Evolutionary conservation across 805 yeast genomes (phyloP).

Genomic region (Saturnispora halmiae): DNA sequence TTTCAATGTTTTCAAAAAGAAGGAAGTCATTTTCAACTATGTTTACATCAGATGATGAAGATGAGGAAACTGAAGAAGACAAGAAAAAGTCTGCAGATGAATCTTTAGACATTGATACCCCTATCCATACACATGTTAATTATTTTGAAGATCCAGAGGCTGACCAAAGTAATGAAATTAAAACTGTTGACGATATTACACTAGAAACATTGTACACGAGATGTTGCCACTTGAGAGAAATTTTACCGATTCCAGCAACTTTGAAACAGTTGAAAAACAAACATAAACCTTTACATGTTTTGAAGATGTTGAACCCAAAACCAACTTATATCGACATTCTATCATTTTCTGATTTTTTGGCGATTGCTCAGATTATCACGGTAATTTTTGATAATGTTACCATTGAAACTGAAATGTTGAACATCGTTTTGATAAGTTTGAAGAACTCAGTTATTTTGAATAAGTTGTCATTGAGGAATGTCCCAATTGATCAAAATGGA

Average conservation of each 20-base stretch:
- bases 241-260: slow-evolving; percentile 42
- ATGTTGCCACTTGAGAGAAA: slow-evolving; percentile 42
- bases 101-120: slow-evolving; percentile 55
- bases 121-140: slow-evolving; percentile 41
- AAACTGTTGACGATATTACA: slow-evolving; percentile 27
- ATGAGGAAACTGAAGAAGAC: slow-evolving; percentile 18
- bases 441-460: slow-evolving; percentile 36
- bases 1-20: slow-evolving; percentile 34
- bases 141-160: slow-evolving; percentile 22
- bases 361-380: slow-evolving; percentile 47
- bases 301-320: slow-evolving; percentile 47
- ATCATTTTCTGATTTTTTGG: slow-evolving; percentile 48
- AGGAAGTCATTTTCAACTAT: slow-evolving; percentile 12
- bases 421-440: slow-evolving; percentile 39
- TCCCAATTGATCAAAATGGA: slow-evolving; percentile 42
- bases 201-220: slow-evolving; percentile 43
- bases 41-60: slow-evolving; percentile 21
- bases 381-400: slow-evolving; percentile 50
- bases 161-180: slow-evolving; percentile 17
- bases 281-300: slow-evolving; percentile 41
- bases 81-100: slow-evolving; percentile 2
- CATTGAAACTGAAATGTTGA: slow-evolving; percentile 45
- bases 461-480: slow-evolving; percentile 46
- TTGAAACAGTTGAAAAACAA: slow-evolving; percentile 45
- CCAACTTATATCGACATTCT: slow-evolving; percentile 50